Evolutionary conservation across 306 rosid species (phyloP).

Genomic region (Urtica urens): DNA sequence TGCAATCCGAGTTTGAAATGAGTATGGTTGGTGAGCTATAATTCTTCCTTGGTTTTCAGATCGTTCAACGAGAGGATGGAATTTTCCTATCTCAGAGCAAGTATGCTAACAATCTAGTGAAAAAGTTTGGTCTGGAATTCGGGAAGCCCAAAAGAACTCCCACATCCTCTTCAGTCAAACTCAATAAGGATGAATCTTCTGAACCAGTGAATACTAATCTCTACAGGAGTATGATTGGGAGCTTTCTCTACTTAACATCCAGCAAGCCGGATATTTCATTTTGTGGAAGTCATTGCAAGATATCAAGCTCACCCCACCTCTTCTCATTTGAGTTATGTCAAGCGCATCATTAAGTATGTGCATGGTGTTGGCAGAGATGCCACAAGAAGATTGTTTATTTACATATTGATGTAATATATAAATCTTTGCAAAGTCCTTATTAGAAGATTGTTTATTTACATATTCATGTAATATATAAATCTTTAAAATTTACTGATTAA

Average conservation of each 20-base stretch:
- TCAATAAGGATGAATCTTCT: neutral
- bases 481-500: too few relatives aligned
- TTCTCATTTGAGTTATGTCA: neutral
- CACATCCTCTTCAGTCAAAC: neutral
- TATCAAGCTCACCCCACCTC: neutral
- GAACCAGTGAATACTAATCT: neutral
- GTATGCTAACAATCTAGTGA: neutral
- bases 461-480: too few relatives aligned
- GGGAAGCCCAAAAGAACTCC: neutral
- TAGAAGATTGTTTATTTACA: too few relatives aligned
- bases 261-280: neutral
- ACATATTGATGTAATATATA: too few relatives aligned
- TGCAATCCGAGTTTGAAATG: neutral
- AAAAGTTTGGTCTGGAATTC: neutral
- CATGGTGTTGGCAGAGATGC: too few relatives aligned
- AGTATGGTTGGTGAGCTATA: neutral
- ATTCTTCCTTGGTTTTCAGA: neutral
- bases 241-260: neutral
- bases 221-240: neutral
- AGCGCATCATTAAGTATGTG: neutral
- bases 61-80: neutral
- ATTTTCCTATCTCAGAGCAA: neutral
- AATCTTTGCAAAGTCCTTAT: too few relatives aligned
- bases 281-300: neutral
- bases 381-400: too few relatives aligned